phyloP scores from a whole-genome alignment of 1,139 yeast genomes.

The Blastobotrys ciferrii region DNA sequence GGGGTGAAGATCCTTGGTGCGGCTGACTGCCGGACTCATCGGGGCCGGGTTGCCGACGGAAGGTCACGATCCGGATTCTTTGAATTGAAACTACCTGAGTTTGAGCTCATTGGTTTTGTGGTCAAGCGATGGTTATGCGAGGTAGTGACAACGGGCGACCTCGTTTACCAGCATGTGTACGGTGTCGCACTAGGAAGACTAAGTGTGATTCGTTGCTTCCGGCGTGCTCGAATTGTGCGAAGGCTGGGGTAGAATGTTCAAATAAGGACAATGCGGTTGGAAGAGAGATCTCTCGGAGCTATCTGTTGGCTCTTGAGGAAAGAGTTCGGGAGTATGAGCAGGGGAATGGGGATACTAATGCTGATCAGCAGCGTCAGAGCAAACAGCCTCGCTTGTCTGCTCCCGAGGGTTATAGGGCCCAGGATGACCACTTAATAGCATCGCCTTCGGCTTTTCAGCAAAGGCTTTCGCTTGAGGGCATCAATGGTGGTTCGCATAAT shows the following conservation, averaged over 20 bases:
- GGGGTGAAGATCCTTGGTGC: too few relatives aligned
- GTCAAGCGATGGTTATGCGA: too few relatives aligned
- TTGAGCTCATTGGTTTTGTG: too few relatives aligned
- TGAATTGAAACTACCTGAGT: too few relatives aligned
- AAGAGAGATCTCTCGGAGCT: constrained; percentile 7
- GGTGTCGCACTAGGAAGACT: constrained; percentile 24
- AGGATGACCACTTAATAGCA: too few relatives aligned
- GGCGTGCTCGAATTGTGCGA: constrained; percentile 20
- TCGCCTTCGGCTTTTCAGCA: too few relatives aligned
- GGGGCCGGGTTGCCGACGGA: too few relatives aligned
- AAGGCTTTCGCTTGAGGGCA: too few relatives aligned
- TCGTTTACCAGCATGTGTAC: constrained; percentile 22
- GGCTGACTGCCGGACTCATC: too few relatives aligned
- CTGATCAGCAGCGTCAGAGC: background rate
- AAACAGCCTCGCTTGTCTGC: background rate
- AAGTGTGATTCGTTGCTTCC: constrained; percentile 24
- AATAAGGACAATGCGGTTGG: constrained; percentile 12
- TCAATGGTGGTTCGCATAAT: too few relatives aligned
- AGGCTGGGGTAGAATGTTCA: constrained; percentile 23
- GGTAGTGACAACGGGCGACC: background rate
- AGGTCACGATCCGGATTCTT: too few relatives aligned
- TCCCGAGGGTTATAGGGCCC: background rate
- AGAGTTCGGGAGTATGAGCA: background rate
- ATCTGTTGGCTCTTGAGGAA: constrained; percentile 9
- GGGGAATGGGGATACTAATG: background rate